Base-by-base conservation (phyloP, 139 green algal genomes). In the Picochlorum sp. region DNA sequence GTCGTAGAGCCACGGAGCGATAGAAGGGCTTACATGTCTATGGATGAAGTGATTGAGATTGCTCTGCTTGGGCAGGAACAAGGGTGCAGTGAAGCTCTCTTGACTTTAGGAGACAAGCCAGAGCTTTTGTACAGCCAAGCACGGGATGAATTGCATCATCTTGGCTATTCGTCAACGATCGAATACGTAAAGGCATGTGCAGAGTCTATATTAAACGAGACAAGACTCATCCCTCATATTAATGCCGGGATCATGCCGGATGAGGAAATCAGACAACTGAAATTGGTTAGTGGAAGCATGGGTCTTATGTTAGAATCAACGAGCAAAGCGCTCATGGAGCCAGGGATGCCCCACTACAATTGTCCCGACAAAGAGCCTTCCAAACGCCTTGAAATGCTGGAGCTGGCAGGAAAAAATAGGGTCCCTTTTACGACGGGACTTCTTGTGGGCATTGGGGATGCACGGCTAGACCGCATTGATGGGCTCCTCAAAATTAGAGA, bases 61-160 rank as follows among this genome's bases (percentile, higher is more conserved):
- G 81, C 81, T 18, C 18, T 50, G 3, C 62, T 73, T 9, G 89
- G 88, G 9, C 78, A 69, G 6, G 45, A 67, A 34, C 76, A 79
- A 34, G 89, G 90, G 41, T 92, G 83, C 70, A 87, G 77, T 3
- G 90, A 96, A 73, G 88, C 86, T 5, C 81, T 96, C 2, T 87
- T 96, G 57, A 96, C 90, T 4, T 73, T 96, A 21, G 90, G 88
- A 3, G 90, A 96, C 68, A 89, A 89, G 62, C 90, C 90, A 11
- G 90, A 96, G 72, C 50, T 84, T 50, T 23, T 68, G 23, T 94
- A 88, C 44, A 59, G 73, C 1, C 68, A 89, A 54, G 89, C 88
- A 18, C 69, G 57, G 6, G 49, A 47, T 15, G 88, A 96, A 81
- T 77, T 95, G 74, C 16, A 38, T 18, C 67, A 50, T 14, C 71